Evolutionary conservation across 106 monocot genomes (phyloP).

Genomic region (Allium cepa): DNA sequence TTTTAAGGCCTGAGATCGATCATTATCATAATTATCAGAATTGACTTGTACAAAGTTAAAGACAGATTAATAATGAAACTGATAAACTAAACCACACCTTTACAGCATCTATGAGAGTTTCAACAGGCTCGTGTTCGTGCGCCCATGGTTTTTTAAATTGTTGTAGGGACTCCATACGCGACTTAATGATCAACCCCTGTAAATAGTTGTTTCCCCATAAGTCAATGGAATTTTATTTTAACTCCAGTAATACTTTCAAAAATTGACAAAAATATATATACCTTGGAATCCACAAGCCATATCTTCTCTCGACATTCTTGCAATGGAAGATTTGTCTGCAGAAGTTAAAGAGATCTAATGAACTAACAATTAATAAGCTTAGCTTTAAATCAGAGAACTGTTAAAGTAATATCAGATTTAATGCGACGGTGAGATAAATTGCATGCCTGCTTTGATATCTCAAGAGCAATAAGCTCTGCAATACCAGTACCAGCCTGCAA

Average conservation of each 20-base stretch:
- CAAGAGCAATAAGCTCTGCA: conserved; percentile 89
- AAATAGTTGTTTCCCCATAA: conserved; percentile 2
- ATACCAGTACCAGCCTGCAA: conserved; percentile 83
- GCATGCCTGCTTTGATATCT: conserved; percentile 76
- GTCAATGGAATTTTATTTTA: no score
- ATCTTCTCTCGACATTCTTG: conserved; percentile 65
- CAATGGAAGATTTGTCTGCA: conserved; percentile 57
- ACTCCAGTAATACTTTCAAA: background rate
- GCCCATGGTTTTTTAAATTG: conserved; percentile 94
- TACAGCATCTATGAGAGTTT: conserved; percentile 56
- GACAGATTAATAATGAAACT: background rate
- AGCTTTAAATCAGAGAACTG: background rate
- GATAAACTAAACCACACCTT: conserved; percentile 23
- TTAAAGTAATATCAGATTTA: background rate
- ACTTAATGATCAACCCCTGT: conserved; percentile 73
- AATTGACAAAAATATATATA: background rate
- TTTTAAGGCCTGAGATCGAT: conserved; percentile 49
- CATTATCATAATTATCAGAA: background rate
- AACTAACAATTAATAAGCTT: background rate
- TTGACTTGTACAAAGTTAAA: background rate
- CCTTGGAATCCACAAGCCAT: conserved; percentile 40
- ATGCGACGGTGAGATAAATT: background rate
- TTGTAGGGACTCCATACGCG: conserved; percentile 68
- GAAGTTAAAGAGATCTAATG: background rate
- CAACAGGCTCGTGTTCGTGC: conserved; percentile 72